Base-by-base conservation (phyloP, 768 basidiomycete species). In the Auricularia cornea region DNA sequence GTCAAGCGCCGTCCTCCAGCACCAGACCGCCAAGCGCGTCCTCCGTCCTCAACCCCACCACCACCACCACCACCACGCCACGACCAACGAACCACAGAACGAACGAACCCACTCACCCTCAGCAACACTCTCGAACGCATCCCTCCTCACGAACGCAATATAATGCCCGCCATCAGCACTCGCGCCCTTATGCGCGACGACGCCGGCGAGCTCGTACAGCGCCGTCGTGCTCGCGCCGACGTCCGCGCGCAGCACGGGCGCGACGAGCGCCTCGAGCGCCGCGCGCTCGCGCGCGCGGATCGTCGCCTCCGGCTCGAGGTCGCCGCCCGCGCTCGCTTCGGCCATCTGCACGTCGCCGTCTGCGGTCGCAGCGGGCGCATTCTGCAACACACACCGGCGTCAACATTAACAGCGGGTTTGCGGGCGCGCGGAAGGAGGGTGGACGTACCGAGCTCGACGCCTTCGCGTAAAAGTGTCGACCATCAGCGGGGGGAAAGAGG, bases 101-200 rank as follows among this genome's bases (percentile, higher is more conserved):
- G 35, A 35, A 35, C 8, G 14, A 38, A 38, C 35, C 8, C 35
- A 38, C 35, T 38, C 35, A 48, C 68, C 60, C 66, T 72, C 73
- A 26, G 75, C 69, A 3, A 77, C 77, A 60, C 63, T 62, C 63
- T 85, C 82, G 77, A 90, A 85, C 23, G 83, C 82, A 66, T 82
- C 83, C 78, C 89, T 91, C 76, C 90, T 90, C 31, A 89, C 90
- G 76, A 89, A 98, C 1, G 86, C 94, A 28, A 98, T 94, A 71
- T 98, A 98, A 75, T 98, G 96, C 2, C 95, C 96, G 0, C 92
- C 86, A 70, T 98, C 97, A 0, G 97, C 95, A 0, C 89, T 89
- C 0, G 94, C 85, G 12, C 97, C 97, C 74, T 99, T 99, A 82
- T 98, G 97, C 26, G 94, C 96, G 14, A 99, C 87, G 70, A 99